Base-by-base conservation (phyloP, 257 asterid genomes). In the Galeopsis tetrahit region DNA sequence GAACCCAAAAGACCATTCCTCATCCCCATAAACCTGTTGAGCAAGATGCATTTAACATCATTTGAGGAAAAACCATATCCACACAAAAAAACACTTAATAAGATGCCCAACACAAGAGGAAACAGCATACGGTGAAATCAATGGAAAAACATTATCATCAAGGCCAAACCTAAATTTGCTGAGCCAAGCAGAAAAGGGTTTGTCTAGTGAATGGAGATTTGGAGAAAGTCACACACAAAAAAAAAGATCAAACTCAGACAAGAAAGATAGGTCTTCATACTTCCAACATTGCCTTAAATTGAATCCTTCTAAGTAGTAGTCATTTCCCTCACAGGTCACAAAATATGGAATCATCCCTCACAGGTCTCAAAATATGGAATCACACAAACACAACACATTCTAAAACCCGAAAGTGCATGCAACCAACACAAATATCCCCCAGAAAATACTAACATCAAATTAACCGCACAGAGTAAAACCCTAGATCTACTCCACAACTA, bases 1-100 rank as follows among this genome's bases (percentile, higher is more conserved):
- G 84, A 71, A 92, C 72, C 99, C 99, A 64, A 92, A 95, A 46
- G 99, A 95, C 98, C 99, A 95, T 78, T 95, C 99, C 10, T 92
- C 98, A 11, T 89, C 93, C 71, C 89, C 85, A 73, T 64, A 84
- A 58, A 90, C 87, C 99, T 95, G 83, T 60, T 46, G 36, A 74
- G 57, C 75, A 34, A 57, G 61, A 77, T 34, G 63, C 52, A 69
- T 52, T 57, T 38, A 28, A 14, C 39, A 49, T 33, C 48, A 56
- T 39, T 56, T 52, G 44, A 34, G 32, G 33, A 43, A 40, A 73
- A 67, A 51, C 11, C 17, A 63, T 34, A 66, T 60, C 67, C 36
- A 10, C n/a, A 14, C 56, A 7, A 46, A 7, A 46, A 21, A 64
- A 48, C 11, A 10, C n/a, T 17, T 9, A 36, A 36, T 10, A 39